Percentiles rank a stretch among this genome's conserved stretches.
Conservation (phyloP, 2,329 filamentous ascomycete genomes). For the Colletotrichum orbiculare region DNA sequence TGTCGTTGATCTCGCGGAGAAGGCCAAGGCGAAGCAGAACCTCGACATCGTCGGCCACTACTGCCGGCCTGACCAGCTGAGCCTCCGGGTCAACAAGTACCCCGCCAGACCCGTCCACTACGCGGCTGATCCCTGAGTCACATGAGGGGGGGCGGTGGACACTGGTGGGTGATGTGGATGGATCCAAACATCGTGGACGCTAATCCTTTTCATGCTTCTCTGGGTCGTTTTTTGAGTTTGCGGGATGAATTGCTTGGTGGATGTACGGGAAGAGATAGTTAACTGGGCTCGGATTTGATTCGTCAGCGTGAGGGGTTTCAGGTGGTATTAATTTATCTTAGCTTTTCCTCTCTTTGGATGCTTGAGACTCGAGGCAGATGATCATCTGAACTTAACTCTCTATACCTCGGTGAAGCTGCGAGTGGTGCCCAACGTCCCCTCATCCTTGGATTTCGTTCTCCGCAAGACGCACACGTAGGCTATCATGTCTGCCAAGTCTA, state of each 20-base stretch:
- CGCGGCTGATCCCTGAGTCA: conserved; percentile 20
- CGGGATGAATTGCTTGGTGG: neutral
- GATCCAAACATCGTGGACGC: no score
- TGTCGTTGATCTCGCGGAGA: conserved; percentile 47
- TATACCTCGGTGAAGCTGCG: conserved; percentile 6
- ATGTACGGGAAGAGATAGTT: conserved; percentile 14
- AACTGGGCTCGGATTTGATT: conserved; percentile 3
- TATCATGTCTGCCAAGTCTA: neutral
- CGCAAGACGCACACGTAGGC: neutral
- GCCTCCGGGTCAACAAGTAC: conserved; percentile 28
- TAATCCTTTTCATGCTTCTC: no score
- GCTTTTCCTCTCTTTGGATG: conserved; percentile 1
- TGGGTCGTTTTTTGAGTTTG: no score
- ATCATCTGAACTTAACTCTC: conserved; percentile 19
- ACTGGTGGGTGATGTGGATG: no score
- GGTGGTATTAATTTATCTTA: neutral
- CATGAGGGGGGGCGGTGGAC: no score
- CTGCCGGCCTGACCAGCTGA: conserved; percentile 52
- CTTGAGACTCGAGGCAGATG: neutral
- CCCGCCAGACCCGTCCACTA: conserved; percentile 24
- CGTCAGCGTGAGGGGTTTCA: conserved; percentile 18
- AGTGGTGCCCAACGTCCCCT: neutral
- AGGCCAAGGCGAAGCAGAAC: conserved; percentile 32
- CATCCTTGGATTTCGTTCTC: no score
- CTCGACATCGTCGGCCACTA: conserved; percentile 44